Evolutionary conservation across 139 green algal species (phyloP), one percentile per base, ranked within the genome.

Genomic region (Picochlorum sp.): DNA sequence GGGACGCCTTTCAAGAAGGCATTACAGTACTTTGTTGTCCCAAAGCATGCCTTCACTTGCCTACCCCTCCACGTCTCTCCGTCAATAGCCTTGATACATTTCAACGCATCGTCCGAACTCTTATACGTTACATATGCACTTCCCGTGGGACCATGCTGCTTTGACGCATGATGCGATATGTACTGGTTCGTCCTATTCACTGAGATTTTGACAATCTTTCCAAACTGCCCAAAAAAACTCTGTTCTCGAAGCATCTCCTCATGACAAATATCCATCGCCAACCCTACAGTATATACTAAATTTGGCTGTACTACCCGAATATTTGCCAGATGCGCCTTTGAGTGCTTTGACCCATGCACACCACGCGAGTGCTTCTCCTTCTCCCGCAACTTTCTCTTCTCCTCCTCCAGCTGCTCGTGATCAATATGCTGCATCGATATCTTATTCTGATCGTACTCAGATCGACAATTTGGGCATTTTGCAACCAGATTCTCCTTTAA

Each of bases 21-120:
- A 71, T 94, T 92, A 83, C 90, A 96, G 76, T 96, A 96, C 71
- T 96, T 96, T n/a, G 90, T 96, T 15, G 90, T 96, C 4, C 90
- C 90, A 76, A 92, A 96, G 75, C 89, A 96, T 4, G 89, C 89
- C 54, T 82, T 79, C 23, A 91, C 75, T 9, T 65, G 52, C 64
- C 84, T 84, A 49, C 84, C 84, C 79, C 83, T 69, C 82, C 88
- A 88, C 20, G 74, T 62, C 13, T 46, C 58, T 14, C 87, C 84
- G 49, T 96, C 89, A 4, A 96, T 73, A 6, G 54, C 65, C 41
- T 87, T 69, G 46, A 96, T 96, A 78, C 90, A 97, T 18, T 67
- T 70, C 72, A 84, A 56, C 8, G 90, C 90, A 62, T 97, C 90
- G 26, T 88, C 78, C 4, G 79, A 60, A 1, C 59, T 61, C 47